A percentile compares a stretch with the other conserved stretches of the same genome.
Evolutionary conservation across 2,329 filamentous ascomycete species (phyloP).

Genomic region (Penicillium frequentans): DNA sequence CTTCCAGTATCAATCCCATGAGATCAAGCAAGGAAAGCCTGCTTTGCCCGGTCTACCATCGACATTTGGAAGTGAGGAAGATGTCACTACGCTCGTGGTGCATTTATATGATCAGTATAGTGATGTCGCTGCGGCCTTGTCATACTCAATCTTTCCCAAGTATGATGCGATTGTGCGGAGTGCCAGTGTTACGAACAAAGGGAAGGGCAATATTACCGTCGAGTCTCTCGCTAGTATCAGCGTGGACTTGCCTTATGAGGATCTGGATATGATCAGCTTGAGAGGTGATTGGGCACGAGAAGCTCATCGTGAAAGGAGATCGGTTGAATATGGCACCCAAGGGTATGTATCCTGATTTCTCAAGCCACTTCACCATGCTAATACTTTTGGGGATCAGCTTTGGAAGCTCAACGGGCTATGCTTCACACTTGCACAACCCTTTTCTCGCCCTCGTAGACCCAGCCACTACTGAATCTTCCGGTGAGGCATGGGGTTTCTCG

Average conservation of each 20-base stretch:
- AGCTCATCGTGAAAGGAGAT: constrained; percentile 54
- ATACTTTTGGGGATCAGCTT: constrained; percentile 47
- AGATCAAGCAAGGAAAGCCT: constrained; percentile 59
- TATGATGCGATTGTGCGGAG: constrained; percentile 63
- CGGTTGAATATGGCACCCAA: constrained; percentile 58
- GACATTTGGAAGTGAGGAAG: constrained; percentile 56
- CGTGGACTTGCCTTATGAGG: constrained; percentile 60
- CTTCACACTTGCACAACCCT: constrained; percentile 65
- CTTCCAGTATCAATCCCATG: constrained; percentile 59
- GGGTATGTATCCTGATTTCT: constrained; percentile 41
- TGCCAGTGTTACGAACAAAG: constrained; percentile 62
- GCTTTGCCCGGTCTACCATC: constrained; percentile 57
- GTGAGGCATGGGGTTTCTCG: constrained; percentile 65
- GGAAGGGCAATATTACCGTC: constrained; percentile 53
- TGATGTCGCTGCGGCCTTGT: constrained; percentile 58
- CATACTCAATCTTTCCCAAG: constrained; percentile 63
- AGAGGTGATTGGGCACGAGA: constrained; percentile 65
- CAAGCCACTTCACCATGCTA: background rate
- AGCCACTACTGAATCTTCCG: constrained; percentile 59
- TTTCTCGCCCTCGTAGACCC: constrained; percentile 61
- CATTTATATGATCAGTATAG: constrained; percentile 61
- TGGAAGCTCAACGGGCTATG: constrained; percentile 61
- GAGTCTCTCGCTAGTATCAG: constrained; percentile 62
- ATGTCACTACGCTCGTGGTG: constrained; percentile 61
- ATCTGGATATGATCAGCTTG: constrained; percentile 63